phyloP scores from a whole-genome alignment of 1,284 basidiomycete genomes.

The Phylloboletellus chloephorus region DNA sequence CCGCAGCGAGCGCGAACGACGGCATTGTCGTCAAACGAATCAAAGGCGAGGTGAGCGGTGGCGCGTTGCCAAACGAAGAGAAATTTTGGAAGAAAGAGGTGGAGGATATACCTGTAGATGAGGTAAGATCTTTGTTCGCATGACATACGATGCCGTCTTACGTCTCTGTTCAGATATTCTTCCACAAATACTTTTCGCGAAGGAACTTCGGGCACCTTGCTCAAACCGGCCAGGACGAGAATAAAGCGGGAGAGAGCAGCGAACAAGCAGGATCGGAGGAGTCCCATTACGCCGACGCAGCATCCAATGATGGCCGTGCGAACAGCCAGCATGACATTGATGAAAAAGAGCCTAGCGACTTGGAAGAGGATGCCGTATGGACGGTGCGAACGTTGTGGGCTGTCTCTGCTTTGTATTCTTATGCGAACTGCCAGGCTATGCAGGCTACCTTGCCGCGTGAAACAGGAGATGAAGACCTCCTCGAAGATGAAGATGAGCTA shows the following conservation, averaged over 20 bases:
- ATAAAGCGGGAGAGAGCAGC: too few species aligned
- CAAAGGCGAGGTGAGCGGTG: constrained; percentile 55
- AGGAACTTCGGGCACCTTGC: constrained; percentile 47
- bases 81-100: constrained; percentile 72
- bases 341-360: constrained; percentile 41
- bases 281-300: constrained; percentile 20
- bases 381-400: constrained; percentile 48
- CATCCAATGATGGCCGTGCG: constrained; percentile 35
- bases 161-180: constrained; percentile 52
- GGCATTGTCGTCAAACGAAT: constrained; percentile 65
- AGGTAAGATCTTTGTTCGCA: constrained; percentile 43
- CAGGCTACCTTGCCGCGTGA: constrained; percentile 70
- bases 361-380: constrained; percentile 74
- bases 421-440: constrained; percentile 58
- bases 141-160: constrained; percentile 6
- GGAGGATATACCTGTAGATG: constrained; percentile 82
- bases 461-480: constrained; percentile 42
- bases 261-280: constrained; percentile 34
- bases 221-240: constrained; percentile 34
- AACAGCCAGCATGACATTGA: constrained; percentile 42
- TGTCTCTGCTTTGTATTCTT: background rate
- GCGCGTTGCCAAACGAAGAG: constrained; percentile 69
- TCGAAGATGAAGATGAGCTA: constrained; percentile 36
- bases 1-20: constrained; percentile 66
- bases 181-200: constrained; percentile 59